These are phyloP conservation scores for Phytophthora sp. DNA, from an alignment of 352 stramenopile species.

Conservation along the genomic window DNA sequence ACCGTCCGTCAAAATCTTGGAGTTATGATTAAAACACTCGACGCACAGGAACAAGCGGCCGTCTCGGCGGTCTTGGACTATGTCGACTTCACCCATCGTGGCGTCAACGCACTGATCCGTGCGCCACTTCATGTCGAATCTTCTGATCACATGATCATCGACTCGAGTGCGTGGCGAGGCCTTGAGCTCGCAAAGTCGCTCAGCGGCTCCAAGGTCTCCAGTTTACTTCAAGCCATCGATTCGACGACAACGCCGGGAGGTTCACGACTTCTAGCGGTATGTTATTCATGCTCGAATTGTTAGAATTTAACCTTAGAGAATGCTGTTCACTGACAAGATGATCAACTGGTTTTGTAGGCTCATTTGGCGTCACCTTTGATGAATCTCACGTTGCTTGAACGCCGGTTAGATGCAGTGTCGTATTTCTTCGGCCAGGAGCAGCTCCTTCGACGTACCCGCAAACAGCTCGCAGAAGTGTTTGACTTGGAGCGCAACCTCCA, in stretches of 20 bases:
- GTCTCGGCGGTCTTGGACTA: constrained; percentile 70
- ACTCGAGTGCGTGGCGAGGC: constrained; percentile 71
- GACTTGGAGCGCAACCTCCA: constrained; percentile 80
- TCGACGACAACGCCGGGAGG: constrained; percentile 62
- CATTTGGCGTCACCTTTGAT: constrained; percentile 71
- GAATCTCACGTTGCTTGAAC: constrained; percentile 56
- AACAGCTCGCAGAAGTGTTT: constrained; percentile 62
- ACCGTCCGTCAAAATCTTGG: constrained; percentile 9
- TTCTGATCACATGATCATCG: constrained; percentile 83
- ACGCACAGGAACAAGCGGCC: constrained; percentile 43
- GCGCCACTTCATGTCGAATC: constrained; percentile 64
- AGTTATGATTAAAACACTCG: constrained; percentile 22
- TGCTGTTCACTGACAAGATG: constrained; percentile 8
- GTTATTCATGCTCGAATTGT: not conserved
- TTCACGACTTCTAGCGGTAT: constrained; percentile 70
- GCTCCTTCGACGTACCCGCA: constrained; percentile 54
- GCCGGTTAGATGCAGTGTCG: constrained; percentile 57
- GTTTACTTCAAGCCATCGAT: constrained; percentile 74
- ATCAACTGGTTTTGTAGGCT: constrained; percentile 34
- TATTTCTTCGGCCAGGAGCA: constrained; percentile 59
- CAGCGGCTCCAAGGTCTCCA: constrained; percentile 60
- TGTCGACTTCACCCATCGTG: constrained; percentile 66
- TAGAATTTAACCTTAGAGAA: too few species aligned
- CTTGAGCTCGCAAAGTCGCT: constrained; percentile 75
- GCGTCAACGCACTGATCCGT: constrained; percentile 37